Conservation (phyloP, 1,284 basidiomycete genomes). For the Pseudozyma hubeiensis region DNA sequence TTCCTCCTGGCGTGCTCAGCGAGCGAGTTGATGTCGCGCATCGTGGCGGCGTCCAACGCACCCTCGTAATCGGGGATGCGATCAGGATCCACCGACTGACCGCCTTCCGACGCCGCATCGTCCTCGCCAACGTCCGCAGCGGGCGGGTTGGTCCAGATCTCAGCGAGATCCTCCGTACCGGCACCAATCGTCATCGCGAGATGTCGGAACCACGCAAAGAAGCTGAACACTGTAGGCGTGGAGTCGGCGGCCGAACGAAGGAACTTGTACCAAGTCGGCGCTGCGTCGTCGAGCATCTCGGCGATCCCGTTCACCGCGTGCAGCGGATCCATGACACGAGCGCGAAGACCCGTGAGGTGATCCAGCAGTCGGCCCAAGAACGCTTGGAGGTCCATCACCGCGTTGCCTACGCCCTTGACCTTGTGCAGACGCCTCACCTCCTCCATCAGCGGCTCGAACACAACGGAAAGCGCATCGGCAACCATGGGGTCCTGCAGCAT, state of each 20-base stretch:
- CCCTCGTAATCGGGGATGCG: constrained; percentile 24
- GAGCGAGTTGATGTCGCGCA: constrained; percentile 53
- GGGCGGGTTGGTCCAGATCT: constrained; percentile 56
- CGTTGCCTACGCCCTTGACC: constrained; percentile 50
- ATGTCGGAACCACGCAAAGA: constrained; percentile 64
- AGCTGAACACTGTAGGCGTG: constrained; percentile 56
- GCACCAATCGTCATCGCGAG: constrained; percentile 59
- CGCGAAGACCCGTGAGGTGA: constrained; percentile 58
- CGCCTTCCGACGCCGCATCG: constrained; percentile 29
- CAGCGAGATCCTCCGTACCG: constrained; percentile 56
- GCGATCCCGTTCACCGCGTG: constrained; percentile 60
- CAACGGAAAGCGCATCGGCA: constrained; percentile 46
- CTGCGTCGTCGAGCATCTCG: constrained; percentile 60
- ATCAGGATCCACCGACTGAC: constrained; percentile 27
- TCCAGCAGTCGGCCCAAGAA: constrained; percentile 57
- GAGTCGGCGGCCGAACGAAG: constrained; percentile 47
- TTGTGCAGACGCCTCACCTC: constrained; percentile 58
- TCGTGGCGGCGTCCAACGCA: constrained; percentile 40
- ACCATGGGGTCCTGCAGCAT: constrained; percentile 61
- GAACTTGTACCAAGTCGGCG: constrained; percentile 56
- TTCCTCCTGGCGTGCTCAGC: constrained; percentile 55
- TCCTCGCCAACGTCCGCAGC: constrained; percentile 14
- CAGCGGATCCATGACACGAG: constrained; percentile 61
- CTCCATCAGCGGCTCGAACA: constrained; percentile 62
- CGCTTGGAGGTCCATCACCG: constrained; percentile 44